Conservation (phyloP, 2,329 filamentous ascomycete species). For the Leptographium radiaticola region DNA sequence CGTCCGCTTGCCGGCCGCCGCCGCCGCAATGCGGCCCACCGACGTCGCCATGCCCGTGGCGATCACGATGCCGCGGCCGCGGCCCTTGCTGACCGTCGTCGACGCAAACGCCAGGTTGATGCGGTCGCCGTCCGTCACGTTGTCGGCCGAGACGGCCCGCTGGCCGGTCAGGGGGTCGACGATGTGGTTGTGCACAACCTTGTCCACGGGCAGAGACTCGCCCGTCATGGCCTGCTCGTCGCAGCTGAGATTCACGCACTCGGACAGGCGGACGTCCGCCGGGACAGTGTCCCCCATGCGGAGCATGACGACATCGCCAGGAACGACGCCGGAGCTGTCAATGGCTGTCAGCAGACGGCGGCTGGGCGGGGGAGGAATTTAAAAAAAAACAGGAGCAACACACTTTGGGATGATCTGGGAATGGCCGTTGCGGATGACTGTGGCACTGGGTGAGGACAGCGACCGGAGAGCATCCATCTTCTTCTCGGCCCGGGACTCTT, state of each 20-base stretch:
- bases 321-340: slow-evolving; percentile 46
- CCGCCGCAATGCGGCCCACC: slow-evolving; percentile 61
- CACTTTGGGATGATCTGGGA: slow-evolving; percentile 45
- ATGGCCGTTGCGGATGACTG: slow-evolving; percentile 46
- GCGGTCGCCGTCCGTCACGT: slow-evolving; percentile 56
- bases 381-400: slow-evolving; percentile 14
- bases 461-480: slow-evolving; percentile 51
- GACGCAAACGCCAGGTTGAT: slow-evolving; percentile 66
- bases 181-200: slow-evolving; percentile 41
- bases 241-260: slow-evolving; percentile 66
- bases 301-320: slow-evolving; percentile 56
- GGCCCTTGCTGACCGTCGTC: slow-evolving; percentile 58
- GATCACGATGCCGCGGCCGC: slow-evolving; percentile 59
- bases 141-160: slow-evolving; percentile 27
- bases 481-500: slow-evolving; percentile 52
- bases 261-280: slow-evolving; percentile 56
- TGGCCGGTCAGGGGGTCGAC: slow-evolving; percentile 31
- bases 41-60: slow-evolving; percentile 64
- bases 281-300: slow-evolving; percentile 65
- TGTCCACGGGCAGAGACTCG: slow-evolving; percentile 60
- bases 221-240: slow-evolving; percentile 70
- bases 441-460: slow-evolving; percentile 50
- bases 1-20: slow-evolving; percentile 40
- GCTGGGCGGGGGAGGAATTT: neutral
- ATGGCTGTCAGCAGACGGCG: neutral